Conservation (phyloP, 176 grass and related monocot genomes). For the Phoenix dactylifera region DNA sequence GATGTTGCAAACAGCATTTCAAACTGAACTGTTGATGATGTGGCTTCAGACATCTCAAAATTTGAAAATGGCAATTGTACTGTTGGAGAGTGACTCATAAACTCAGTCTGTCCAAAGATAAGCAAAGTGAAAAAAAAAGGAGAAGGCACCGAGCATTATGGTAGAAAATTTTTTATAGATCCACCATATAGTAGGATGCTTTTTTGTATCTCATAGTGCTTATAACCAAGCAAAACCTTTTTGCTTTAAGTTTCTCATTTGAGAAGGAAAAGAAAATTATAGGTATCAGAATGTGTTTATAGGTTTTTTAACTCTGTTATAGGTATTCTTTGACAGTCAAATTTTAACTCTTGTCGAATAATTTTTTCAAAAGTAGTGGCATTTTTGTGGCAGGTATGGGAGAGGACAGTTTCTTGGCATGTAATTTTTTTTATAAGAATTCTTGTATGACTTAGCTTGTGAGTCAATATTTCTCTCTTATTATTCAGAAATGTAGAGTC, state of each 20-base stretch:
- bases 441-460: background rate
- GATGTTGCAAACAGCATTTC: conserved; percentile 37
- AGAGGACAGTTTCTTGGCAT: background rate
- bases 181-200: no score
- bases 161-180: no score
- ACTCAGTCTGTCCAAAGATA: no score
- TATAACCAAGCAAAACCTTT: no score
- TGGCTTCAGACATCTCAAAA: conserved; percentile 26
- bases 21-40: conserved; percentile 42
- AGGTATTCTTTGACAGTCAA: background rate
- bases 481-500: background rate
- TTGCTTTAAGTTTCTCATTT: background rate
- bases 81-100: conserved; percentile 20
- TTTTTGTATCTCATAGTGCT: no score
- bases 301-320: background rate
- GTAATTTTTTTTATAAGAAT: background rate
- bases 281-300: background rate
- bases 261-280: background rate
- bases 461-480: background rate
- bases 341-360: background rate
- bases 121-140: no score
- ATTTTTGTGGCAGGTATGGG: background rate
- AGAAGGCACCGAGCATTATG: no score
- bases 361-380: background rate
- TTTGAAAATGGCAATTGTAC: conserved; percentile 38